Evolutionary conservation across 2,329 filamentous ascomycete species (phyloP), one percentile per base, ranked within the genome.

Genomic region (Seiridium cupressi): DNA sequence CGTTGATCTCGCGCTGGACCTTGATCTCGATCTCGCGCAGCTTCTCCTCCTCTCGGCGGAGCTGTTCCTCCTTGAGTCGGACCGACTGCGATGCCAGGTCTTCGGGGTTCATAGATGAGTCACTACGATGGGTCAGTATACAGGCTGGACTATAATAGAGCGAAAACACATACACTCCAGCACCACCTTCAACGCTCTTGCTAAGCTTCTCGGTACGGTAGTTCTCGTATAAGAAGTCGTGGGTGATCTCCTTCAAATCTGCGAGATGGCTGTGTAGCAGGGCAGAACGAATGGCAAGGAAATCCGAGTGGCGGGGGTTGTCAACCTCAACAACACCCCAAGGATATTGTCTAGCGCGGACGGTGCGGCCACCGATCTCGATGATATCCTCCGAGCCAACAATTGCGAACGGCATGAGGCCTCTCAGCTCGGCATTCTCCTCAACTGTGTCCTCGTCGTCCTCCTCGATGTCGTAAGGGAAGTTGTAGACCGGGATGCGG

Each of bases 191-290:
- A 69, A 99, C 95, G 76, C 93, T 97, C 92, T 98, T 99, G 84
- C 92, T 96, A 71, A 99, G 91, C 84, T 98, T 98, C 91, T 99
- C 95, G 73, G 95, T 99, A 92, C 95, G 93, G 86, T 99, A 99
- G 82, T 99, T 99, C 78, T 99, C 95, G 81, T 99, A 99, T 66
- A 99, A 83, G 89, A 99, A 99, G 79, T 99, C 95, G 79, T 99
- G 95, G 57, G 95, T 99, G 74, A 99, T 99, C 79, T 99, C 95
- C 88, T 99, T 99, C 72, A 99, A 82, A 77, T 99, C 95, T 63
- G 95, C 95, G 74, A 99, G 82, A 83, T 99, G 95, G 80, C 93
- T 97, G 85, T 99, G 95, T 64, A 99, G 86, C 60, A 99, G 89
- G 59, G 95, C 95, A 62, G 93, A 97, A 75, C 95, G 90, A 74